phyloP scores from a whole-genome alignment of 192 early-diverging fungal species.

The Backusella liffmaniae region DNA sequence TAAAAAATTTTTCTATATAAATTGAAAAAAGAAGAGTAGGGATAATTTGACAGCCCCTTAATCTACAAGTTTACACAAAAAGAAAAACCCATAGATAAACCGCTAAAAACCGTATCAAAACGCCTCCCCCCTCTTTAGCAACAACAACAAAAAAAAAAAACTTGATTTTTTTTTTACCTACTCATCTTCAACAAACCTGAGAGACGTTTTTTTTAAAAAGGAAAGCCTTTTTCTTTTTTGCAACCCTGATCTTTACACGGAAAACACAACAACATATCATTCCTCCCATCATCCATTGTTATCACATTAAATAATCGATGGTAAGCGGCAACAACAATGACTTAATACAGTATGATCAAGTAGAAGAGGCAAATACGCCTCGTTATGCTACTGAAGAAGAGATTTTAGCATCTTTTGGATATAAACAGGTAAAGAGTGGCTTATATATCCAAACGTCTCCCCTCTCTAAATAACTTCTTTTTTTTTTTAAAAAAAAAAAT shows the following conservation, averaged over 20 bases:
- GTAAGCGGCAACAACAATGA: conserved; percentile 6
- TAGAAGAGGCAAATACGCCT: background rate
- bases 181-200: background rate
- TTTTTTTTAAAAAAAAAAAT: background rate
- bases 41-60: background rate
- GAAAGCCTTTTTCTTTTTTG: background rate
- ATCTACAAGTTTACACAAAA: background rate
- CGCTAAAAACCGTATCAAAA: background rate
- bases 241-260: background rate
- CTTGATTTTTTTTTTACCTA: background rate
- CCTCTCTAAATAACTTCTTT: background rate
- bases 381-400: conserved; percentile 23
- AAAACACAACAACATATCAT: background rate
- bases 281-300: background rate
- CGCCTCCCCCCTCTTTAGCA: background rate
- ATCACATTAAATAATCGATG: background rate
- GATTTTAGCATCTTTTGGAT: conserved; percentile 38
- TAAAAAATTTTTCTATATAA: background rate
- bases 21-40: background rate
- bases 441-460: no score
- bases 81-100: no score
- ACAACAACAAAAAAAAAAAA: background rate
- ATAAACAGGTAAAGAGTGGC: conserved; percentile 34
- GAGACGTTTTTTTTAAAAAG: background rate
- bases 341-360: background rate